A percentile compares a stretch with the other conserved stretches of the same genome.
Conservation (phyloP, 2,329 filamentous ascomycete species). For the Pseudogymnoascus sp. region DNA sequence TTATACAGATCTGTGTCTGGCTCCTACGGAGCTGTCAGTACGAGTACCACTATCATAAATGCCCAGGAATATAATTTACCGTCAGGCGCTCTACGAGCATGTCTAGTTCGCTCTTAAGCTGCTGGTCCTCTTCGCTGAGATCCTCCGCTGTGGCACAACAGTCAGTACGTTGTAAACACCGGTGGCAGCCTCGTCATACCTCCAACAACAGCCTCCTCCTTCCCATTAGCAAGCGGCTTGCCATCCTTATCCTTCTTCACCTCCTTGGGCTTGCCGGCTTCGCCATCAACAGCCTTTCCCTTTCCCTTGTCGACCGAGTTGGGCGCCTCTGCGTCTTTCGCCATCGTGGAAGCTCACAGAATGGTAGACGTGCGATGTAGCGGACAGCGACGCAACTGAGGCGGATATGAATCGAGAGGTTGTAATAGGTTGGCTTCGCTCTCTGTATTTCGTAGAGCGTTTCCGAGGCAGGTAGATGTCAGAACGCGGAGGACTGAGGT, state of each 20-base stretch:
- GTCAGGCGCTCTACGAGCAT: constrained; percentile 95
- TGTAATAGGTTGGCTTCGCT: neutral
- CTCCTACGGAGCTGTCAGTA: constrained; percentile 50
- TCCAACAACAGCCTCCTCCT: constrained; percentile 59
- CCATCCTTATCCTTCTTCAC: constrained; percentile 59
- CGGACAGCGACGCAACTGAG: constrained; percentile 1
- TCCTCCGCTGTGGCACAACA: constrained; percentile 55
- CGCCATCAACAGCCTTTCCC: constrained; percentile 69
- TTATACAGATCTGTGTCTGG: constrained; percentile 81
- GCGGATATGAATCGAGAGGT: neutral
- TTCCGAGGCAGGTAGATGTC: neutral
- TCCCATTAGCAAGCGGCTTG: constrained; percentile 62
- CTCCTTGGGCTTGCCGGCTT: constrained; percentile 53
- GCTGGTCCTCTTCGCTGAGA: constrained; percentile 94
- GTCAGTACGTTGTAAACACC: constrained; percentile 29
- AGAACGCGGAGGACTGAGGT: constrained; percentile 1
- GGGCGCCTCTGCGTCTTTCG: constrained; percentile 83
- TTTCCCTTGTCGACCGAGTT: constrained; percentile 90
- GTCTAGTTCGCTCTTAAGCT: constrained; percentile 94
- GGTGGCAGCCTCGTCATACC: constrained; percentile 24
- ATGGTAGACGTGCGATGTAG: constrained; percentile 3
- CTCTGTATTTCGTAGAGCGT: neutral
- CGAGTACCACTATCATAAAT: neutral
- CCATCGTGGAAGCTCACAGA: constrained; percentile 53
- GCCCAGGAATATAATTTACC: constrained; percentile 41